Conservation (phyloP, 164 flowering plant species). For the Liquidambar formosana region DNA sequence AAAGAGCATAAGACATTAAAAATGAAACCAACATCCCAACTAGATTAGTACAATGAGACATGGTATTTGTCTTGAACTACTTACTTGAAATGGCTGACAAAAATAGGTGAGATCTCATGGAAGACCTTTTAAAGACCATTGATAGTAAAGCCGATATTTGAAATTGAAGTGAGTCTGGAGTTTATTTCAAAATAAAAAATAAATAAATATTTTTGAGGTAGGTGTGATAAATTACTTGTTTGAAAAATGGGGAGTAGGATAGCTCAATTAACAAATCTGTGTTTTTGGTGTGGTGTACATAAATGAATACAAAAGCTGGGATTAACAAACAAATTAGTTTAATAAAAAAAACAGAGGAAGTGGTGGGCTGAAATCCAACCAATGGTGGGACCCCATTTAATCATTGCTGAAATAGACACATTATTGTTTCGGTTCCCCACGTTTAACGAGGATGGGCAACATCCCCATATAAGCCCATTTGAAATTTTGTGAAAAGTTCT, state of each 20-base stretch:
- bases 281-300: background rate
- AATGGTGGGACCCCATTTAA: constrained; percentile 6
- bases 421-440: constrained; percentile 33
- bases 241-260: background rate
- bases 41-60: too few species aligned
- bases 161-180: too few species aligned
- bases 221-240: too few species aligned
- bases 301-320: background rate
- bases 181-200: background rate
- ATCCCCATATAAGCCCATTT: constrained; percentile 2
- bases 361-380: constrained; percentile 14
- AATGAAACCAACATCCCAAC: too few species aligned
- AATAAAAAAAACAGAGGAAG: background rate
- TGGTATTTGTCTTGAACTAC: too few species aligned
- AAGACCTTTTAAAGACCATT: too few species aligned
- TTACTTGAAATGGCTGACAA: too few species aligned
- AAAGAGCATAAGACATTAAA: too few species aligned
- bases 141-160: too few species aligned
- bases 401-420: constrained; percentile 25
- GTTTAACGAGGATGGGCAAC: constrained; percentile 16
- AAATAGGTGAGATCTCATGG: too few species aligned
- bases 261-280: background rate
- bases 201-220: too few species aligned
- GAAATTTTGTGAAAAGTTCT: constrained; percentile 5
- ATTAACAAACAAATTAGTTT: background rate